Conservation (phyloP, 345 rosid genomes). For the Iberis pinnata region DNA sequence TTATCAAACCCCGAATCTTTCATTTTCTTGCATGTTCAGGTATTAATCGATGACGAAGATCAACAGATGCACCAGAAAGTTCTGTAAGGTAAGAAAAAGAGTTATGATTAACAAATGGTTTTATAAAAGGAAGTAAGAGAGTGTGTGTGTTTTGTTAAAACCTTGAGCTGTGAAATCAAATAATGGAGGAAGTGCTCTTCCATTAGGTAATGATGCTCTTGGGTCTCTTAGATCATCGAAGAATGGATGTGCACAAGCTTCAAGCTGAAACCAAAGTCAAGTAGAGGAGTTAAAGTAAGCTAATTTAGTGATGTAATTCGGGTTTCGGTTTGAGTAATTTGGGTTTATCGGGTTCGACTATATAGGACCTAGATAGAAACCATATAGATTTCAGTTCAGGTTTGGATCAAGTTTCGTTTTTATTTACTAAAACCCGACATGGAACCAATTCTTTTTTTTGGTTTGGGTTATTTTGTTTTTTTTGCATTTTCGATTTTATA, state of each 20-base stretch:
- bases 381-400: too few species aligned
- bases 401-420: too few species aligned
- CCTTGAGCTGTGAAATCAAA: constrained; percentile 98
- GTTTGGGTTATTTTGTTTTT: too few species aligned
- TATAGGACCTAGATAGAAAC: too few species aligned
- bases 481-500: too few species aligned
- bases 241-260: constrained; percentile 97
- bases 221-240: constrained; percentile 86
- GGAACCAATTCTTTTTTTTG: too few species aligned
- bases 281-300: not conserved
- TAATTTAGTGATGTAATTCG: not conserved
- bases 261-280: constrained; percentile 56
- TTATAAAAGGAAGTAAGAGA: not conserved
- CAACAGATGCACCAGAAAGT: constrained; percentile 66
- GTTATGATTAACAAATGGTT: not conserved
- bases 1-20: constrained; percentile 15
- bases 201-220: constrained; percentile 71
- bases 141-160: constrained; percentile 18
- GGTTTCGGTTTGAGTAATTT: too few species aligned
- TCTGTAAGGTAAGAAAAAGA: constrained; percentile 39
- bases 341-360: too few species aligned
- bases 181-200: constrained; percentile 72
- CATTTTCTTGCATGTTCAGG: constrained; percentile 59
- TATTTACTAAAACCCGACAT: too few species aligned
- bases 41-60: constrained; percentile 60